These are phyloP conservation scores for Entonaema liquescens DNA, from an alignment of 495 filamentous ascomycete species.

Conservation along the genomic window DNA sequence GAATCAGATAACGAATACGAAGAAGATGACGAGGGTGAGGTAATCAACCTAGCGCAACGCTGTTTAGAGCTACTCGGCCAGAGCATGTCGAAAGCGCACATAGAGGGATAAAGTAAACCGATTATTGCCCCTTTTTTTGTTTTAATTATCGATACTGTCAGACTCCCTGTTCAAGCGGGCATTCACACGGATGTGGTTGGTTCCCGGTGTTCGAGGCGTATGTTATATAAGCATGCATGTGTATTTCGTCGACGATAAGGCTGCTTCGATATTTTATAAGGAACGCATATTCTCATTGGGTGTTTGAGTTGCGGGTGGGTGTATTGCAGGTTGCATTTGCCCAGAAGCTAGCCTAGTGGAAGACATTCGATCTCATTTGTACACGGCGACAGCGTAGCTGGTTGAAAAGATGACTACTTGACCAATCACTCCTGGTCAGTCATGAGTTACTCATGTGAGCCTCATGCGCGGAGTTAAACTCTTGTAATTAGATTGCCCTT, in stretches of 20 bases:
- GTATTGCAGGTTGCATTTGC: conserved; percentile 36
- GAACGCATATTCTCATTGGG: conserved; percentile 49
- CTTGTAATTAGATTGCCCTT: conserved; percentile 49
- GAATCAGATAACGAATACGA: conserved; percentile 90
- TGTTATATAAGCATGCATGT: conserved; percentile 45
- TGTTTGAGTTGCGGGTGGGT: conserved; percentile 35
- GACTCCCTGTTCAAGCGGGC: conserved; percentile 32
- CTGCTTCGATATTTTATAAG: conserved; percentile 43
- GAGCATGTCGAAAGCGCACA: conserved; percentile 61
- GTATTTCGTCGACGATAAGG: conserved; percentile 37
- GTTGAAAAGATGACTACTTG: conserved; percentile 25
- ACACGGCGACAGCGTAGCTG: conserved; percentile 25
- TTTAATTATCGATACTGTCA: conserved; percentile 28
- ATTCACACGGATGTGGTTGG: conserved; percentile 52
- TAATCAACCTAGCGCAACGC: conserved; percentile 87
- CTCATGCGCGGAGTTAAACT: conserved; percentile 26
- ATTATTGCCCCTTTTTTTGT: conserved; percentile 17
- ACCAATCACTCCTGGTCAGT: conserved; percentile 17
- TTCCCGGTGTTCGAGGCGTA: conserved; percentile 49
- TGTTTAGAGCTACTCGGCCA: conserved; percentile 87
- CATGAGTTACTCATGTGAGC: conserved; percentile 12
- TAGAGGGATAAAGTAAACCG: conserved; percentile 57
- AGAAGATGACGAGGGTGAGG: conserved; percentile 89
- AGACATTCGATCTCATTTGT: conserved; percentile 41
- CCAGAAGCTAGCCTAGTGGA: conserved; percentile 19